Evolutionary conservation across 176 grass and related monocot species (phyloP), one percentile per base, ranked within the genome.

Genomic region (Paspalum notatum): DNA sequence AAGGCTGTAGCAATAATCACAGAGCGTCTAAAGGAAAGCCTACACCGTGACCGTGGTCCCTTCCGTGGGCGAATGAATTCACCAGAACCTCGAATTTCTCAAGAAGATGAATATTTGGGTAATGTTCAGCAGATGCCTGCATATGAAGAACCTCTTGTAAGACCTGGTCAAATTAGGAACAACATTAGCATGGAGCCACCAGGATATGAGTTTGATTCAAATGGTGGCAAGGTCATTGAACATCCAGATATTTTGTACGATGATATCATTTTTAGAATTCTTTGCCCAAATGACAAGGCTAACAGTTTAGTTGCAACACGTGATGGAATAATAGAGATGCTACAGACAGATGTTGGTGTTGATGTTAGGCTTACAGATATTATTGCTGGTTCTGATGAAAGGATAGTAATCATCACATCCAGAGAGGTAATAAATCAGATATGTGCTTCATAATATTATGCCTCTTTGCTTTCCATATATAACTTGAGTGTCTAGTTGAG

Each of bases 11-110:
- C 52, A 37, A 85, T 91, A 49, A 91, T 98, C 40, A 89, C 92
- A 61, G 93, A 92, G 67, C 90, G 96, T 64, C 76, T 98, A 82
- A 98, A 93, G 69, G 96, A 98, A 85, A 98, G 95, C 67, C 82
- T 98, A 71, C 95, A 98, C 62, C 87, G 95, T 52, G 95, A 98
- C 68, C 92, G 95, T 74, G 90, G 95, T 75, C 85, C 88, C 64
- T 91, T 87, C 27, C 85, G 88, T 56, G 92, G 86, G 45, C 83
- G 95, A n/a, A 52, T 88, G 47, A 85, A 89, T 91, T 94, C 92
- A 55, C 89, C 92, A 73, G 95, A 98, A 8, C 78, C 72, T 27
- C 85, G 88, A 22, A 65, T 90, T 74, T 82, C 90, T 84, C 82
- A 82, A 37, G 88, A 90, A 24, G 84, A 92, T 75, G 95, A 95